phyloP scores from a whole-genome alignment of 2,329 filamentous ascomycete species.

The Xylaria sp. region DNA sequence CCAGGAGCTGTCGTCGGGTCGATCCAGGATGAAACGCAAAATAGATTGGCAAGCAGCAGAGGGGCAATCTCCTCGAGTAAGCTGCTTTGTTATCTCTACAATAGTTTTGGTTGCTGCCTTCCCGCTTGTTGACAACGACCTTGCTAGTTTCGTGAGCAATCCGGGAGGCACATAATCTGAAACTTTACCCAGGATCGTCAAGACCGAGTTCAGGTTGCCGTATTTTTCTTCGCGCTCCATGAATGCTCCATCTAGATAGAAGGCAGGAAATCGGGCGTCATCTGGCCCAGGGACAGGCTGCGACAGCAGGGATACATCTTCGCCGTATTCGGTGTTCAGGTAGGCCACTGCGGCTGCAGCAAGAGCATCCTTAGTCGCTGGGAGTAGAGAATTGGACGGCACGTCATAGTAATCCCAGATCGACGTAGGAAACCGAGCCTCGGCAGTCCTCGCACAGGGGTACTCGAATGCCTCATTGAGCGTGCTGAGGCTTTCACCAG shows the following conservation, averaged over 20 bases:
- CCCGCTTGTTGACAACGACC: conserved; percentile 8
- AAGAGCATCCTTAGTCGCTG: conserved; percentile 7
- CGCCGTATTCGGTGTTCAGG: conserved; percentile 24
- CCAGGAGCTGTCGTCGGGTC: conserved; percentile 37
- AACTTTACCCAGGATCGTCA: conserved; percentile 19
- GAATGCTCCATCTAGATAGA: conserved; percentile 25
- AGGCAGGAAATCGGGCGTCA: conserved; percentile 24
- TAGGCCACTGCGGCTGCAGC: conserved; percentile 8
- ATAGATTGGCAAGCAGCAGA: conserved; percentile 36
- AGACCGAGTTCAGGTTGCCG: conserved; percentile 25
- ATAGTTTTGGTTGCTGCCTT: conserved; percentile 5
- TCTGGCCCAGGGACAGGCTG: conserved; percentile 21
- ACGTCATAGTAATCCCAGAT: conserved; percentile 3
- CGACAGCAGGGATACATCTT: conserved; percentile 18
- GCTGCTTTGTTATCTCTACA: conserved; percentile 12
- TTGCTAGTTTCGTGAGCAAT: conserved; percentile 6
- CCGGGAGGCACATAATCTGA: conserved; percentile 7
- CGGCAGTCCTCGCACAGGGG: neutral
- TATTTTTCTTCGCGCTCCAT: conserved; percentile 16
- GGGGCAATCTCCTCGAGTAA: conserved; percentile 37
- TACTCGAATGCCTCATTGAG: too few relatives aligned
- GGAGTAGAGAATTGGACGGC: neutral
- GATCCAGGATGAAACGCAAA: conserved; percentile 34
- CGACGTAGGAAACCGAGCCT: neutral
- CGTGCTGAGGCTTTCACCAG: neutral